Conservation (phyloP, 345 rosid species). For the Camelina sativa region DNA sequence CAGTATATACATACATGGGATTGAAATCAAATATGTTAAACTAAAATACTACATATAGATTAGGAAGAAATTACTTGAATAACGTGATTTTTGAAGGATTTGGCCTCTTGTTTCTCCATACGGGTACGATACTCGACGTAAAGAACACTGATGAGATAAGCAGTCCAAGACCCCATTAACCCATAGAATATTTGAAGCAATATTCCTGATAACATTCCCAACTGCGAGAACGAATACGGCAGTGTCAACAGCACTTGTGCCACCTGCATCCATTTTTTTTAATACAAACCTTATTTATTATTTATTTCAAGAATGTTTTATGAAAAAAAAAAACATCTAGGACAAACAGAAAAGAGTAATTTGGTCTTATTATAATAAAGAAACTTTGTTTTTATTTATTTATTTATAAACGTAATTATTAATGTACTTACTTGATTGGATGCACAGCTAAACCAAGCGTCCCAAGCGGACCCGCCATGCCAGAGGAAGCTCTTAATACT, state of each 20-base stretch:
- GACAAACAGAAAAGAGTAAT: slow-evolving; percentile 31
- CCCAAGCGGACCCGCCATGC: slow-evolving; percentile 99
- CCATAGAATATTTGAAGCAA: slow-evolving; percentile 89
- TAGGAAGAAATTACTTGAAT: slow-evolving; percentile 47
- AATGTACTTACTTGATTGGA: slow-evolving; percentile 74
- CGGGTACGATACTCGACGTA: slow-evolving; percentile 87
- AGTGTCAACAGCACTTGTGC: slow-evolving; percentile 94
- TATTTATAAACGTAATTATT: background rate
- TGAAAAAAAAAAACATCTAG: background rate
- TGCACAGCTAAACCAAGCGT: slow-evolving; percentile 99
- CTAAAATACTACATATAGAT: background rate
- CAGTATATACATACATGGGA: background rate
- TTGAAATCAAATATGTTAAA: background rate
- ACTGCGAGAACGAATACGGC: slow-evolving; percentile 95
- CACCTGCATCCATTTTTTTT: slow-evolving; percentile 52
- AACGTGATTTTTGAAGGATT: slow-evolving; percentile 88
- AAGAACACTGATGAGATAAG: slow-evolving; percentile 97
- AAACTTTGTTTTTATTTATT: slow-evolving; percentile 10
- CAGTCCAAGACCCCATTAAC: slow-evolving; percentile 93
- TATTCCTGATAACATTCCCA: slow-evolving; percentile 92
- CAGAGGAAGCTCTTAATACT: slow-evolving; percentile 74
- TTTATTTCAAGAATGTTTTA: slow-evolving; percentile 16
- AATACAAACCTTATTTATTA: background rate
- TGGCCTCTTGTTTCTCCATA: slow-evolving; percentile 88
- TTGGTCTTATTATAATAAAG: slow-evolving; percentile 48